Evolutionary conservation across 176 grass and related monocot species (phyloP).

Genomic region (Raddia distichophylla): DNA sequence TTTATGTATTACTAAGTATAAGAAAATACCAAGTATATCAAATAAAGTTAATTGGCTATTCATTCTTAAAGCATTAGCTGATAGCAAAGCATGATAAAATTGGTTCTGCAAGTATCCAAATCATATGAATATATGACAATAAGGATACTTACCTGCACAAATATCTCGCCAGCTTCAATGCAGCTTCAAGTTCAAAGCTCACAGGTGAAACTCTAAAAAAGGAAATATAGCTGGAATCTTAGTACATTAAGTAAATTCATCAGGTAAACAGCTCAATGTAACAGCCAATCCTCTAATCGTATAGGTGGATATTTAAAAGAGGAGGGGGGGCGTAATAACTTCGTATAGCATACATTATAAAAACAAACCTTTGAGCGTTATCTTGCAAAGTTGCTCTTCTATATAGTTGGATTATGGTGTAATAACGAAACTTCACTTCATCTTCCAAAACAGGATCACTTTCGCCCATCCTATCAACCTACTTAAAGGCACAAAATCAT

Average conservation of each 20-base stretch:
- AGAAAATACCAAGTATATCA: neutral
- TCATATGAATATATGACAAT: slow-evolving; percentile 25
- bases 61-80: slow-evolving; percentile 30
- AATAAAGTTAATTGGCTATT: neutral
- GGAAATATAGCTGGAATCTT: slow-evolving; percentile 29
- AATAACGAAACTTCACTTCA: slow-evolving; percentile 96
- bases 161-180: slow-evolving; percentile 96
- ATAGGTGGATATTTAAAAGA: neutral
- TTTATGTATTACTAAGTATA: neutral
- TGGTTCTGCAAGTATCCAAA: neutral
- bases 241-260: slow-evolving; percentile 13
- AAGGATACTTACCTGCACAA: slow-evolving; percentile 70
- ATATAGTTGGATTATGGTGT: slow-evolving; percentile 94
- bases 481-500: slow-evolving; percentile 41
- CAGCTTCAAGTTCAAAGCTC: slow-evolving; percentile 99
- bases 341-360: too few species aligned
- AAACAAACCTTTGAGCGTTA: slow-evolving; percentile 86
- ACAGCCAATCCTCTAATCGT: slow-evolving; percentile 14
- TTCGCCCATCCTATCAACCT: slow-evolving; percentile 80
- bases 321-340: too few species aligned
- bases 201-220: slow-evolving; percentile 92
- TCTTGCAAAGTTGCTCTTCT: slow-evolving; percentile 95
- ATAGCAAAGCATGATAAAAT: neutral
- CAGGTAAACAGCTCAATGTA: slow-evolving; percentile 29
- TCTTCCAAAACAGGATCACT: slow-evolving; percentile 92